Percentiles rank a stretch among this genome's conserved stretches.
phyloP scores from a whole-genome alignment of 306 rosid species.

The Cicer judaicum region DNA sequence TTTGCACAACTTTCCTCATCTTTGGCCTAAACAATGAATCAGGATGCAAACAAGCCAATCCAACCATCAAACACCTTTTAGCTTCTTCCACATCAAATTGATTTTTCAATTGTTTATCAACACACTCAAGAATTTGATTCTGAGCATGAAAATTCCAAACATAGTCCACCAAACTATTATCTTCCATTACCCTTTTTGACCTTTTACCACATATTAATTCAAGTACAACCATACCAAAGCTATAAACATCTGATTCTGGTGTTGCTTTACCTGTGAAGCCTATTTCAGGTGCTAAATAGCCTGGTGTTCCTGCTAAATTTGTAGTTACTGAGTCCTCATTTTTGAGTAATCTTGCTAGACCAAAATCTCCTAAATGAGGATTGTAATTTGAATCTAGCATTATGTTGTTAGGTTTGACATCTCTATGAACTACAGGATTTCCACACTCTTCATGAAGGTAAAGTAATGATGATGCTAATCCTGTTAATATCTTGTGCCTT shows the following conservation, averaged over 20 bases:
- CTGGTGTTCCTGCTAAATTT: slow-evolving; percentile 56
- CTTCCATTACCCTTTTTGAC: slow-evolving; percentile 50
- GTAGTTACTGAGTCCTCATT: slow-evolving; percentile 50
- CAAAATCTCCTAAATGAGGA: slow-evolving; percentile 66
- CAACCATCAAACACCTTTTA: slow-evolving; percentile 56
- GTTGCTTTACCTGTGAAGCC: slow-evolving; percentile 59
- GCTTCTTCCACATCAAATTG: slow-evolving; percentile 54
- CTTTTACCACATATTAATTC: slow-evolving; percentile 68
- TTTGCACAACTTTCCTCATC: slow-evolving; percentile 62
- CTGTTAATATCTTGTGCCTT: slow-evolving; percentile 57
- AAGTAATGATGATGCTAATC: slow-evolving; percentile 60
- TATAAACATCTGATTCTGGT: slow-evolving; percentile 61
- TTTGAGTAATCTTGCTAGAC: slow-evolving; percentile 57
- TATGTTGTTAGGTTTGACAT: slow-evolving; percentile 62
- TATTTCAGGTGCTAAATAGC: slow-evolving; percentile 64
- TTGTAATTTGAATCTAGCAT: slow-evolving; percentile 53
- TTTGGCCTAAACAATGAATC: slow-evolving; percentile 53
- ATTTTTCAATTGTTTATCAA: slow-evolving; percentile 45
- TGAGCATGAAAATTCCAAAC: slow-evolving; percentile 56
- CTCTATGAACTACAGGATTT: slow-evolving; percentile 65
- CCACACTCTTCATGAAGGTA: slow-evolving; percentile 70
- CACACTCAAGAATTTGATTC: slow-evolving; percentile 52
- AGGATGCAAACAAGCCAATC: slow-evolving; percentile 64
- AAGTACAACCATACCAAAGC: slow-evolving; percentile 64
- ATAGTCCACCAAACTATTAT: slow-evolving; percentile 54